Conservation (phyloP, 2,329 filamentous ascomycete genomes). For the Colletotrichum graminicola region DNA sequence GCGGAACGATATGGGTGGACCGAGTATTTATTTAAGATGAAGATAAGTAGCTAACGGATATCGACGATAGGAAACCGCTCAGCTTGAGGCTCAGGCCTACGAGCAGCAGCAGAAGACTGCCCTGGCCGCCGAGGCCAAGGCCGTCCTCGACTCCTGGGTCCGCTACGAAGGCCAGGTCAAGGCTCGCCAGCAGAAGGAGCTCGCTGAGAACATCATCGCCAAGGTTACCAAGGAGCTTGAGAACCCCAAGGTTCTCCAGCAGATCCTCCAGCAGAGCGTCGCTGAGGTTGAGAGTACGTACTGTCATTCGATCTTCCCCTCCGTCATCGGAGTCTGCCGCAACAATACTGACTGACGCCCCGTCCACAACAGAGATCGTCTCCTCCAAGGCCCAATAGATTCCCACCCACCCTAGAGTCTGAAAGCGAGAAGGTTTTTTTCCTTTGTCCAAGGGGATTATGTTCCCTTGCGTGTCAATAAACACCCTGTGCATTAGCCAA, state of each 20-base stretch:
- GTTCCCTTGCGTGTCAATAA: slow-evolving; percentile 64
- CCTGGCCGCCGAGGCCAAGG: slow-evolving; percentile 91
- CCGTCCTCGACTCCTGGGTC: slow-evolving; percentile 97
- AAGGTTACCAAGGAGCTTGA: slow-evolving; percentile 99
- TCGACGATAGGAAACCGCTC: slow-evolving; percentile 85
- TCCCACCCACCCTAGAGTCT: slow-evolving; percentile 45
- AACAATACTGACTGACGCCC: slow-evolving; percentile 50
- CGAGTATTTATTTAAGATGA: neutral
- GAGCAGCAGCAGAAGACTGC: slow-evolving; percentile 98
- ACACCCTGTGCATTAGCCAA: slow-evolving; percentile 72
- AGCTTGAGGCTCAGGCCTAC: slow-evolving; percentile 94
- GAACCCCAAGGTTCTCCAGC: slow-evolving; percentile 96
- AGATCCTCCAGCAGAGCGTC: slow-evolving; percentile 97
- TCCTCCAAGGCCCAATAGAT: slow-evolving; percentile 74
- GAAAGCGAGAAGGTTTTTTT: slow-evolving; percentile 55
- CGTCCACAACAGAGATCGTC: slow-evolving; percentile 65
- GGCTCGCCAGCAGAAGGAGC: slow-evolving; percentile 97
- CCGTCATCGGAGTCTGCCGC: slow-evolving; percentile 1
- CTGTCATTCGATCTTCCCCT: neutral
- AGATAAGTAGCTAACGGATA: slow-evolving; percentile 8
- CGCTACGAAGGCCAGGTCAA: slow-evolving; percentile 99
- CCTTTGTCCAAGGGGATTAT: slow-evolving; percentile 59
- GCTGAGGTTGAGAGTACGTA: slow-evolving; percentile 90
- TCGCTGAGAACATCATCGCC: slow-evolving; percentile 91
- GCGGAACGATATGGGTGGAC: neutral